Base-by-base conservation (phyloP, 768 basidiomycete species). In the Kwoniella newhampshirensis region DNA sequence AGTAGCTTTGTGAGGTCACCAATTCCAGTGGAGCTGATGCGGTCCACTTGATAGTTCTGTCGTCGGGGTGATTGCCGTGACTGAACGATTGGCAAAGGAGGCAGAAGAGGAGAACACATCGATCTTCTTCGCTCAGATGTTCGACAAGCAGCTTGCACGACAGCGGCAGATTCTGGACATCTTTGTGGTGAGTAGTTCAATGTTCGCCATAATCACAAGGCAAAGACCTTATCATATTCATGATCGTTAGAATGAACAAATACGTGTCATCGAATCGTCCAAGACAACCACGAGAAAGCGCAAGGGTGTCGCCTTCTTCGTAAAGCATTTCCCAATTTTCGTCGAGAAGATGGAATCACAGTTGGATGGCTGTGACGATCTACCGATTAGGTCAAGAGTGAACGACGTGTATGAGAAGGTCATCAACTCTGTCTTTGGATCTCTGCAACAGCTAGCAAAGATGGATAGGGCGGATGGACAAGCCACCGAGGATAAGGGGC, bases 401-500 rank as follows among this genome's bases (percentile, higher is more conserved):
- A 87, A 97, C 68, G 78, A 80, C 4, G 87, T 89, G 0, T 96
- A 97, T 71, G 91, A 93, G 72, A 85, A 81, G 65, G 88, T 98
- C 40, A 87, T 91, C 35, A 85, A 87, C 59, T 81, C 86, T 40
- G 96, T 98, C 84, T 93, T 98, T 70, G 92, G 91, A 42, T 87
- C 85, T 13, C 76, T 98, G 60, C 92, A 91, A 77, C 91, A 93
- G 59, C 90, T 98, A 84, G 94, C 93, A 11, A 98, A 96, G 75
- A 79, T 94, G 81, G 88, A 92, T 54, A 89, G 90, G 0, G 90
- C 89, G 54, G 77, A 78, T 18, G 70, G 73, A 5, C 77, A 75
- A 15, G 63, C 67, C 9, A 73, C 70, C 4, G 94, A 98, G 71
- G 93, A 92, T 75, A 98, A 98, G 77, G 92, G 92, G 0, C 91